Evolutionary conservation across 345 rosid species (phyloP).

Genomic region (Linum lewisii): DNA sequence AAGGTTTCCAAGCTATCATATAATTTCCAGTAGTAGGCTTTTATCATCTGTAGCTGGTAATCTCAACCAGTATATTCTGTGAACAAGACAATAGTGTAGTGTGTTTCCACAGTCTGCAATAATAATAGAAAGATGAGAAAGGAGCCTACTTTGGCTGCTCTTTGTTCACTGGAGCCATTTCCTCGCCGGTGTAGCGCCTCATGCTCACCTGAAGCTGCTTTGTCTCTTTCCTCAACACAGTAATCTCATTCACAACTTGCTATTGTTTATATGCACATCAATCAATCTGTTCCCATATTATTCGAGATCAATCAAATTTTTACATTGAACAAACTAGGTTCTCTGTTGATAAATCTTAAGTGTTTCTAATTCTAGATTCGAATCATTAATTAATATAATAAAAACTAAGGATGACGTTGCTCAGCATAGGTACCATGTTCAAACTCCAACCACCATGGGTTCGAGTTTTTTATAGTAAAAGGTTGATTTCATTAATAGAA

Average conservation of each 20-base stretch:
- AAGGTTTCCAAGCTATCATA: conserved; percentile 22
- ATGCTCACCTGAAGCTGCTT: conserved; percentile 45
- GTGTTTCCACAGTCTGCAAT: neutral
- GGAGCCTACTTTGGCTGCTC: neutral
- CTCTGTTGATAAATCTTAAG: too few relatives aligned
- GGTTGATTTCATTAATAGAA: too few relatives aligned
- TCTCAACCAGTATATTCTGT: neutral
- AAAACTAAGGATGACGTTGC: too few relatives aligned
- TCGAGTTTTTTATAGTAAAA: too few relatives aligned
- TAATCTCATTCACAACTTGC: conserved; percentile 39
- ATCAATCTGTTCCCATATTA: too few relatives aligned
- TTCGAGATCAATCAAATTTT: too few relatives aligned
- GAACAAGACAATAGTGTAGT: neutral
- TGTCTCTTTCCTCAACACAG: conserved; percentile 48
- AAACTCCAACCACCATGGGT: too few relatives aligned
- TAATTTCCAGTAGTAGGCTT: too few relatives aligned
- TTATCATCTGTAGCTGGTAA: neutral
- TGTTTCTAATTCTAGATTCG: too few relatives aligned
- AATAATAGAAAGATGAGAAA: neutral
- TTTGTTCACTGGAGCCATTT: conserved; percentile 20
- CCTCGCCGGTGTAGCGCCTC: conserved; percentile 56
- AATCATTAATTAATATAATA: too few relatives aligned
- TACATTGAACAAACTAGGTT: too few relatives aligned
- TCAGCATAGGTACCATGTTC: too few relatives aligned
- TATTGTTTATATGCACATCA: conserved; percentile 29